Base-by-base conservation (phyloP, 805 yeast species). In the Barnettozyma wickerhamii region DNA sequence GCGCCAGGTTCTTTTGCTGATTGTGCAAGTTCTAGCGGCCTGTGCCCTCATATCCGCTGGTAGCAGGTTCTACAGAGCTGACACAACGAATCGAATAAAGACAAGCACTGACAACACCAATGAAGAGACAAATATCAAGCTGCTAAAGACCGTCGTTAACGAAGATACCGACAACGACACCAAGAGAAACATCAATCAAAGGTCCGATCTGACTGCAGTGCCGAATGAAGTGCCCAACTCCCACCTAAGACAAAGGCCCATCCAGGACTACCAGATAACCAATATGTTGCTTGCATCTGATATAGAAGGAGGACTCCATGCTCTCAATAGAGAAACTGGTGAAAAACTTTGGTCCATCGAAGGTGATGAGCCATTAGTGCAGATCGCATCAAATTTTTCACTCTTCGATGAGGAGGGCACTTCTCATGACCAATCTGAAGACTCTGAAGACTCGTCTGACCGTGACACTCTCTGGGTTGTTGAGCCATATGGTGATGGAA, bases 401-500 rank as follows among this genome's bases (percentile, higher is more conserved):
- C 33, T 41, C 7, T 41, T 42, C 20, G 40, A 38, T 13, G 35
- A 46, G 13, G 40, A 33, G 17, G 33, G 39, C 10, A 7, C 19
- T 30, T 4, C 24, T 4, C 14, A 40, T 14, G 17, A 13, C 10
- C 17, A 28, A 20, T 9, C 29, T 3, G 30, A 36, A 6, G 33
- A 37, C 4, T 35, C 34, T 10, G 34, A 28, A 10, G 41, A 32
- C 3, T 7, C 35, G 4, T 27, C 40, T 2, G 65, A 51, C 18
- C 59, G 59, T 4, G 66, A 68, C 17, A 52, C 72, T 38, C 75
- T 82, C 0, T 85, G 97, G 91, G 81, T 91, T 38, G 91, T 93
- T 1, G 99, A 93, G 51, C 98, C 98, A 0, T 75, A 73, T 48
- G 81, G 80, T 5, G 95, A 85, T 43, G 99, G 99, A 1, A 68